Evolutionary conservation across 2,329 filamentous ascomycete species (phyloP), one percentile per base, ranked within the genome.

Genomic region (Penicillium hesseltinei): DNA sequence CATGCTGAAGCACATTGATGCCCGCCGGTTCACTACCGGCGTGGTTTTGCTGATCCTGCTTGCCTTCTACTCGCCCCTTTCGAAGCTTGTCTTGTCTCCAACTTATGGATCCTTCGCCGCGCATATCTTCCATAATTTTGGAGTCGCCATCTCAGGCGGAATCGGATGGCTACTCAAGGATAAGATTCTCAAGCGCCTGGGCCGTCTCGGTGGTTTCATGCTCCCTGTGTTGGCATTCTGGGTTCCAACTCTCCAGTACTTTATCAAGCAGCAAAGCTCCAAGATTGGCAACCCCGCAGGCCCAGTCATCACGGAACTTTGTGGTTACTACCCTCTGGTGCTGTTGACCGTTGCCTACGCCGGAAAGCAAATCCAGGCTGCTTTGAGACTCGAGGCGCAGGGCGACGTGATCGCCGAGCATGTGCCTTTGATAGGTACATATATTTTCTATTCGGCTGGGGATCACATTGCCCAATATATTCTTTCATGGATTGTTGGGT

Each of bases 81-180:
- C 77, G 35, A 85, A 91, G 70, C 80, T 92, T 61, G 87, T 84
- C 39, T 80, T 97, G 35, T 90, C 91, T 21, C 94, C 94, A 2
- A 89, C 95, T 11, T 97, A 95, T 74, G 94, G 94, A 51, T 86
- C 88, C 17, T 90, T 96, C 38, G 90, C 93, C 1, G 81, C 91
- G 0, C 82, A 84, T 1, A 80, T 88, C 63, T 89, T 88, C 73
- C 93, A 97, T 72, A 77, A 81, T 51, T 83, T 84, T 69, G 81
- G 86, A 59, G 78, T 91, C 61, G 86, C 86, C 65, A 77, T 83
- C 4, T 86, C 85, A 29, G 85, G 86, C 59, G 87, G 92, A 60
- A 73, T 86, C 17, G 91, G 91, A 35, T 90, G 90, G 83, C 82
- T 89, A 9, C 81, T 82, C 27, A 90, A 89, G 69, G 71, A 87